Percentiles rank a stretch among this genome's conserved stretches.
Conservation (phyloP, 164 flowering plant species). For the Brasenia schreberi region DNA sequence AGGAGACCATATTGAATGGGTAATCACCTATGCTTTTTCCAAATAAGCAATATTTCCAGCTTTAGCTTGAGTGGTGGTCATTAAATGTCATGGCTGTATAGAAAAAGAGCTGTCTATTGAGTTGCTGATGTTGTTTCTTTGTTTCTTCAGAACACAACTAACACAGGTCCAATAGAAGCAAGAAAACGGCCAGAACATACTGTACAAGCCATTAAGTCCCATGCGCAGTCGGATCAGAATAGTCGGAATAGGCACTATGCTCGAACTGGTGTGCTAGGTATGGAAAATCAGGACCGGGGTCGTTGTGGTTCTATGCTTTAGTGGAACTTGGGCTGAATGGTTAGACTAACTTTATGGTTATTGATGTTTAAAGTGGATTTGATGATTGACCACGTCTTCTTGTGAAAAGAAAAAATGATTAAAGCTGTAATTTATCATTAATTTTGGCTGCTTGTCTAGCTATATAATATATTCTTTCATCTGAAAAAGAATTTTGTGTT, state of each 20-base stretch:
- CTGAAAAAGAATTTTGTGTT: no score
- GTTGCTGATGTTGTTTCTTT: conserved; percentile 2
- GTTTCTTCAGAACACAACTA: conserved; percentile 27
- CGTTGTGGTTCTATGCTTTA: background rate
- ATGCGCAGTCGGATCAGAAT: conserved; percentile 33
- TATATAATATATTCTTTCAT: no score
- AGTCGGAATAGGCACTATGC: conserved; percentile 35
- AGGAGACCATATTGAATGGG: no score
- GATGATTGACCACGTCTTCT: no score
- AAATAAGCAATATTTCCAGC: no score
- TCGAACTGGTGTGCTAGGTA: conserved; percentile 42
- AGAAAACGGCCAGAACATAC: conserved; percentile 25
- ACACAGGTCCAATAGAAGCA: conserved; percentile 24
- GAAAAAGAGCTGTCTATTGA: background rate
- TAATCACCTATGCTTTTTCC: no score
- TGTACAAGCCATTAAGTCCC: conserved; percentile 12
- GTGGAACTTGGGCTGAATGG: background rate
- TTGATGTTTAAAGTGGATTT: no score
- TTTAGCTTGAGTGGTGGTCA: no score
- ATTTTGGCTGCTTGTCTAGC: no score
- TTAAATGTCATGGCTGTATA: background rate
- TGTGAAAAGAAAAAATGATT: no score
- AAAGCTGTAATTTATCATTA: no score
- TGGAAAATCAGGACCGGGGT: background rate
- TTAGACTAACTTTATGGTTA: no score